Evolutionary conservation across 371 early-diverging fungal genomes (phyloP), one percentile per base, ranked within the genome.

Genomic region (Mucor sp.): DNA sequence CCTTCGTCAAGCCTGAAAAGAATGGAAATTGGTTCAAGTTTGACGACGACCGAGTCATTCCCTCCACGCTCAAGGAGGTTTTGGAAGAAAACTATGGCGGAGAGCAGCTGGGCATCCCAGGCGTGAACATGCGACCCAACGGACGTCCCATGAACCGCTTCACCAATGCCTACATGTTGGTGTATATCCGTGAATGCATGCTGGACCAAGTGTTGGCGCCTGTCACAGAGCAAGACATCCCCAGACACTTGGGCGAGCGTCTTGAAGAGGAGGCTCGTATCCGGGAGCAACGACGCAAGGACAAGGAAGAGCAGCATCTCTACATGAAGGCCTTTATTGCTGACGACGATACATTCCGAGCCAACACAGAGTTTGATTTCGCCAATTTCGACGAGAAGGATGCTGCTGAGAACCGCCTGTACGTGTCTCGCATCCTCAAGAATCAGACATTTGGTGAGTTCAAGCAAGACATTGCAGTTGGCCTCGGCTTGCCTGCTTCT

Each of bases 151-250:
- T 76, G 58, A 93, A 90, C 70, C 90, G 94, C 9, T 95, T 93
- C 68, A 95, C 97, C 1, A 98, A 96, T 72, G 98, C 99, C 1
- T 97, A 98, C 82, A 97, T 98, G 97, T 80, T 97, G 75, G 97
- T 97, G 30, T 98, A 98, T 70, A 87, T 98, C 57, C 91, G 95
- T 44, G 91, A 95, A 76, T 72, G 84, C 17, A 84, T 89, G 67
- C 72, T 91, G 63, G 91, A 90, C 44, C 76, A 85, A 30, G 85
- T 97, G 1, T 77, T 97, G 60, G 83, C 85, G 14, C 90, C 90
- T 0, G 82, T 95, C 11, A 75, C 85, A 0, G 73, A 78, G 9
- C 67, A 77, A 1, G 93, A 95, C 66, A 90, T 95, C 47, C 97
- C 97, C 1, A 79, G 74, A 43, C 95, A 96, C 70, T 74, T 98